phyloP scores from a whole-genome alignment of 176 grass and related monocot genomes.

The Saccharum officinarum region DNA sequence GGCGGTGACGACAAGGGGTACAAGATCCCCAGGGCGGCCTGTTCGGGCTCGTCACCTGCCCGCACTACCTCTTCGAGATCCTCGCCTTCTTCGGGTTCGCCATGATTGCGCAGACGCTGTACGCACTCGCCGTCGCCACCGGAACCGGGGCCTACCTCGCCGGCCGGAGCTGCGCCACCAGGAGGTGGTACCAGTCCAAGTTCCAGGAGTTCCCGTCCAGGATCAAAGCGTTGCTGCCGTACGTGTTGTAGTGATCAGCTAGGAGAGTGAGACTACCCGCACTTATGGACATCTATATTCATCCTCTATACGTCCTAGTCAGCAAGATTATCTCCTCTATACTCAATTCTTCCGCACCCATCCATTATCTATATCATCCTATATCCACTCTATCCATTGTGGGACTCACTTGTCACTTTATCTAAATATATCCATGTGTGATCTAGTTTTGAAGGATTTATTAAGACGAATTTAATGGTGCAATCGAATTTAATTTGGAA shows the following conservation, averaged over 20 bases:
- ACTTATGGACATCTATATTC: no score
- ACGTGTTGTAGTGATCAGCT: conserved; percentile 38
- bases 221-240: conserved; percentile 73
- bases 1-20: conserved; percentile 29
- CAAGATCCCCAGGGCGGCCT: conserved; percentile 74
- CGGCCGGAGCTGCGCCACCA: conserved; percentile 72
- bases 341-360: no score
- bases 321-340: no score
- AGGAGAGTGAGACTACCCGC: no score
- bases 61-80: conserved; percentile 91
- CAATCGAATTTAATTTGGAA: no score
- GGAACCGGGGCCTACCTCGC: conserved; percentile 59
- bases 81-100: conserved; percentile 55
- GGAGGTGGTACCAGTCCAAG: conserved; percentile 73
- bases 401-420: no score
- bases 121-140: conserved; percentile 39
- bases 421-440: no score
- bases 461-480: no score
- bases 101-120: conserved; percentile 67
- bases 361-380: no score
- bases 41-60: conserved; percentile 60
- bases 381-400: no score
- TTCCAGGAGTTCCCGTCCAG: conserved; percentile 50
- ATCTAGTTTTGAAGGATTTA: no score
- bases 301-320: no score